Evolutionary conservation across 352 stramenopile species (phyloP).

Genomic region (Phytophthora agathidicida): DNA sequence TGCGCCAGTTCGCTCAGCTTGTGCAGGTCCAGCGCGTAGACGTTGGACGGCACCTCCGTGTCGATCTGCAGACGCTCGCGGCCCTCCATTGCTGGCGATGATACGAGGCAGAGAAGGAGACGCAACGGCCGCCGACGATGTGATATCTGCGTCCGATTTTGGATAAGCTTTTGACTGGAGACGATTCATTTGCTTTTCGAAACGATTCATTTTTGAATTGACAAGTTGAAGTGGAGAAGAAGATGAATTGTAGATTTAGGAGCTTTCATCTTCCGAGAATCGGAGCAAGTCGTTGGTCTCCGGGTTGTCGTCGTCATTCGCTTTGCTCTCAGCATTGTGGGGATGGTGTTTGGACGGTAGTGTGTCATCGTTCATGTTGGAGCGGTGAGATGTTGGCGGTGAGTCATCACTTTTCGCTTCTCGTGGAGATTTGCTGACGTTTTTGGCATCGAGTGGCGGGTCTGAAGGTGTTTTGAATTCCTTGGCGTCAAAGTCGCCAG

Average conservation of each 20-base stretch:
- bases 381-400: not conserved
- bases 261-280: slow-evolving; percentile 11
- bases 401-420: slow-evolving; percentile 17
- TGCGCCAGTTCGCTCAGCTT: slow-evolving; percentile 68
- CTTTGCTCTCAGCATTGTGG: slow-evolving; percentile 8
- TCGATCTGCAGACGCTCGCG: slow-evolving; percentile 61
- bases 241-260: slow-evolving; percentile 8
- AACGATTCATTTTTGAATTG: too few relatives aligned
- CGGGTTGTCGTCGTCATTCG: not conserved
- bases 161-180: too few relatives aligned
- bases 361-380: not conserved
- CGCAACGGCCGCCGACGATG: slow-evolving; percentile 24
- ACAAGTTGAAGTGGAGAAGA: slow-evolving; percentile 22
- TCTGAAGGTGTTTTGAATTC: not conserved
- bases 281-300: slow-evolving; percentile 5
- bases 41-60: slow-evolving; percentile 80
- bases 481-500: slow-evolving; percentile 1
- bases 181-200: too few relatives aligned
- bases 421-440: not conserved
- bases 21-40: slow-evolving; percentile 74
- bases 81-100: slow-evolving; percentile 33
- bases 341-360: not conserved
- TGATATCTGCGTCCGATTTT: too few relatives aligned
- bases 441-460: not conserved
- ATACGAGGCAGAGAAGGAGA: not conserved